Base-by-base conservation (phyloP, 352 stramenopile genomes). In the Globisporangium nodosum region DNA sequence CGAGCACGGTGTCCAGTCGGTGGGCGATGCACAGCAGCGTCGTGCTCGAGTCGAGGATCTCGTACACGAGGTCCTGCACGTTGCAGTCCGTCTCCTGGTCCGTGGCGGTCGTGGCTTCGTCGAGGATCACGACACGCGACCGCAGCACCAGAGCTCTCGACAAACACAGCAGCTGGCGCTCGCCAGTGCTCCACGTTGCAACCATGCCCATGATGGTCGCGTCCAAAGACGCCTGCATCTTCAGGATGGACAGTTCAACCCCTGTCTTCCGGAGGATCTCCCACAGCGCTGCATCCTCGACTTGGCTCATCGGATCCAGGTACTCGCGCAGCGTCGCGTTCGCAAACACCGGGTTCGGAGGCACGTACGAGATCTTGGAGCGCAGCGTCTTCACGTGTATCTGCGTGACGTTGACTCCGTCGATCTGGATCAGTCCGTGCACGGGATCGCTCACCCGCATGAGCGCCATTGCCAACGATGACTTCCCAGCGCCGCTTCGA, bases 11-110 rank as follows among this genome's bases (percentile, higher is more conserved):
- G 54, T 97, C 87, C 0, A 98, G 74, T 13, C 95, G 73, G 65
- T 98, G 95, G 1, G 96, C 95, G 62, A 99, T 98, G 5, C 94
- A 98, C 1, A 99, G 68, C 31, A 97, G 73, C 24, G 96, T 98
- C 35, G 82, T 85, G 27, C 86, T 73, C 7, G 61, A 54, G 69
- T 98, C 98, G 31, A 97, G 84, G 35, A 87, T 68, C 49, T 96
- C 78, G 27, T 40, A 51, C 54, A 98, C 92, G 21, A 65, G 18
- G 5, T 74, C 66, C 56, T 86, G 78, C 37, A 93, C 86, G 24
- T 57, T 70, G 30, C 69, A 56, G 66, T 97, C 90, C 15, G 74
- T 88, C 50, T 86, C 70, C 30, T 78, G 70, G 52, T 92, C 84
- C 5, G 87, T 87, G 9, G 78, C 79, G 3, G 85, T 82, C 18